Conservation (phyloP, 495 filamentous ascomycete genomes). For the Lindgomyces ingoldianus region DNA sequence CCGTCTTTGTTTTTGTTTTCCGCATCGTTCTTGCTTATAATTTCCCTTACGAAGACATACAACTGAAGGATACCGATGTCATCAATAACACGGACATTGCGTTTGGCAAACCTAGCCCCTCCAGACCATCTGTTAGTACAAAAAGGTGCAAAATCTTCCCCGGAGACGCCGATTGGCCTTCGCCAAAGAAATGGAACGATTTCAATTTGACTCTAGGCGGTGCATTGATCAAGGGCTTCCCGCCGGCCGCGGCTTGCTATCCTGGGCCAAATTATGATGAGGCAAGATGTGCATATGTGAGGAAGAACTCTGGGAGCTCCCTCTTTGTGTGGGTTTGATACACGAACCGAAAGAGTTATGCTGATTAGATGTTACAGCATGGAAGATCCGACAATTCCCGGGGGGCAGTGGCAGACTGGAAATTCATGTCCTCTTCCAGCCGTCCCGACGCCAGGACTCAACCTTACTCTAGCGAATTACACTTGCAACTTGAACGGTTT, state of each 20-base stretch:
- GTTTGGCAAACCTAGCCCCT: slow-evolving; percentile 24
- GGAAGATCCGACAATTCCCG: slow-evolving; percentile 22
- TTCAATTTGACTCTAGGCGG: slow-evolving; percentile 27
- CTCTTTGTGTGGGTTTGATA: slow-evolving; percentile 8
- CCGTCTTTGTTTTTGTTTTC: not conserved
- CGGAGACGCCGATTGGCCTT: slow-evolving; percentile 30
- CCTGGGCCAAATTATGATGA: slow-evolving; percentile 14
- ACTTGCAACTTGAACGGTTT: slow-evolving; percentile 23
- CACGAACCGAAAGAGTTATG: not conserved
- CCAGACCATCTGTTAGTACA: not conserved
- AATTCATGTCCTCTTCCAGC: slow-evolving; percentile 30
- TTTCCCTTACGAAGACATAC: slow-evolving; percentile 24
- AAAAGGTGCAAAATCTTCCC: slow-evolving; percentile 28
- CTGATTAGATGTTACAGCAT: slow-evolving; percentile 3
- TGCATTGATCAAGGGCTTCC: slow-evolving; percentile 26
- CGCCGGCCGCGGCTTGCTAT: slow-evolving; percentile 28
- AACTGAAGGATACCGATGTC: slow-evolving; percentile 22
- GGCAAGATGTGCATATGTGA: slow-evolving; percentile 10
- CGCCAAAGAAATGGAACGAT: slow-evolving; percentile 10
- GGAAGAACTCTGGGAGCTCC: not conserved
- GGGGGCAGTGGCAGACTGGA: slow-evolving; percentile 20
- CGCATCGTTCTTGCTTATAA: slow-evolving; percentile 9
- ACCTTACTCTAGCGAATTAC: not conserved
- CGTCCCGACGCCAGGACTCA: too few relatives aligned
- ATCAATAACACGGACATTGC: slow-evolving; percentile 24